These are phyloP conservation scores for Vaccinium vitisidaea DNA, from an alignment of 148 eudicot species.

Conservation along the genomic window DNA sequence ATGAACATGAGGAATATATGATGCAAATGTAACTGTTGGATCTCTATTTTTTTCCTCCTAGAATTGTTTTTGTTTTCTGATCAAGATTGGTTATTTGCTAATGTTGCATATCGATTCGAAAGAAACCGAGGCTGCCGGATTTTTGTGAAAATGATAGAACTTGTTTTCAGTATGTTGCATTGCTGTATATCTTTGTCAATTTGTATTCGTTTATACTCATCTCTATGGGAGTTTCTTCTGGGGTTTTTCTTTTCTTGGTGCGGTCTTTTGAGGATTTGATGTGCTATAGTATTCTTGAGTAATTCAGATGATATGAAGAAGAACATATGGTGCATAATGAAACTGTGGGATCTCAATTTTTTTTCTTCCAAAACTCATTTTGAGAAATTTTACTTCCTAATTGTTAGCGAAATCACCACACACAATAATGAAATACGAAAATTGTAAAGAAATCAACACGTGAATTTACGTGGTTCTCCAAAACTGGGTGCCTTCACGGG, in stretches of 20 bases:
- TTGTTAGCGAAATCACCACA: too few relatives aligned
- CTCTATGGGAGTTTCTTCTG: not conserved
- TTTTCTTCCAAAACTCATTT: too few relatives aligned
- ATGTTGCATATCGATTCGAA: slow-evolving; percentile 61
- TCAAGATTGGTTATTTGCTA: not conserved
- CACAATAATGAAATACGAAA: too few relatives aligned
- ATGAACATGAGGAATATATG: not conserved
- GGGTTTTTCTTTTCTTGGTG: not conserved
- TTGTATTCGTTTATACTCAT: not conserved
- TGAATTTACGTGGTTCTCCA: too few relatives aligned
- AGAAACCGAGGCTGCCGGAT: slow-evolving; percentile 36
- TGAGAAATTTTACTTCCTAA: too few relatives aligned
- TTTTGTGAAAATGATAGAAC: not conserved
- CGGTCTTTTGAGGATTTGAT: not conserved
- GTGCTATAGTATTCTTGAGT: too few relatives aligned
- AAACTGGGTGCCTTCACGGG: too few relatives aligned
- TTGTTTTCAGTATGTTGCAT: not conserved
- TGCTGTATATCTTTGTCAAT: not conserved
- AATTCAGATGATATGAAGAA: too few relatives aligned
- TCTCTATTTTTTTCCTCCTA: not conserved
- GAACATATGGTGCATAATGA: too few relatives aligned
- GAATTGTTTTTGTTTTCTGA: not conserved
- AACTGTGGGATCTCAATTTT: too few relatives aligned
- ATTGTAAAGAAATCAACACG: too few relatives aligned
- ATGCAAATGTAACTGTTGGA: not conserved